Conservation (phyloP, 106 monocot genomes). For the Alisma plantagoaquatica region DNA sequence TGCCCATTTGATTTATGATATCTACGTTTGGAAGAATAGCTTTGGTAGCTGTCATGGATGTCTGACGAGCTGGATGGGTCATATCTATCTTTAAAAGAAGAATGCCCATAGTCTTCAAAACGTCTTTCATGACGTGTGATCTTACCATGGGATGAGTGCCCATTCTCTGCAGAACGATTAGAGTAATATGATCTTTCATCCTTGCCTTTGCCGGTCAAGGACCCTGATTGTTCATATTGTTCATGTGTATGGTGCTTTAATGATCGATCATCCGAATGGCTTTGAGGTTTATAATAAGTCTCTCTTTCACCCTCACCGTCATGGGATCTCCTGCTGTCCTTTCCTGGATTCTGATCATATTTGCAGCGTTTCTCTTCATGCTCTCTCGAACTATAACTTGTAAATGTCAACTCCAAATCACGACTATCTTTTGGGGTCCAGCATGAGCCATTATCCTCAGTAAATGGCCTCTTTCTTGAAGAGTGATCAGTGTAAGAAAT, state of each 20-base stretch:
- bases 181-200: constrained; percentile 7
- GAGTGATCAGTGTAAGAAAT: constrained; percentile 1
- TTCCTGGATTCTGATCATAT: constrained; percentile 7
- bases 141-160: neutral
- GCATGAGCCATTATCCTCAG: constrained; percentile 2
- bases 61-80: constrained; percentile 21
- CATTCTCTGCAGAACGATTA: neutral
- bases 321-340: constrained; percentile 10
- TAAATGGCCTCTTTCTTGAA: constrained; percentile 1
- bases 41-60: neutral
- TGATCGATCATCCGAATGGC: constrained; percentile 12
- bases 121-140: constrained; percentile 14
- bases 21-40: constrained; percentile 2
- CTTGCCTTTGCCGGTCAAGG: constrained; percentile 17
- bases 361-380: constrained; percentile 3
- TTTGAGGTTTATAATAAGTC: constrained; percentile 9
- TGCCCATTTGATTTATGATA: neutral
- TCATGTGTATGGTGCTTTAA: constrained; percentile 8
- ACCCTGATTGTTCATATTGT: constrained; percentile 8
- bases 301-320: constrained; percentile 13
- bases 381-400: neutral
- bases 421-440: constrained; percentile 7
- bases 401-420: constrained; percentile 10
- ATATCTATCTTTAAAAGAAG: constrained; percentile 67
- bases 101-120: constrained; percentile 21